Percentiles rank a stretch among this genome's conserved stretches.
phyloP scores from a whole-genome alignment of 495 filamentous ascomycete genomes.

The Aspergillus coremiiformis region DNA sequence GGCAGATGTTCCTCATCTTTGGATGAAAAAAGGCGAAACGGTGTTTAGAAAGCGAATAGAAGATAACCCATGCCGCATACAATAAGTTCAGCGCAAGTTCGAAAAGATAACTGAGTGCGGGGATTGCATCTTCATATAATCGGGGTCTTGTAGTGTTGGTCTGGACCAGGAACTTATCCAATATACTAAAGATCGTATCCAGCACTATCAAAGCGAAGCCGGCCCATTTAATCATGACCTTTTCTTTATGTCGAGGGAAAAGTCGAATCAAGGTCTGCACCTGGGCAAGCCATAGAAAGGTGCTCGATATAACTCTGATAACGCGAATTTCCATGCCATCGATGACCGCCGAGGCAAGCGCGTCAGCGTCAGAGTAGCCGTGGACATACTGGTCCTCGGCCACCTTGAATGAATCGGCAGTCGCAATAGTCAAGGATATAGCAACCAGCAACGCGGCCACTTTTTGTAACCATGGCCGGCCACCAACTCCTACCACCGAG shows the following conservation, averaged over 20 bases:
- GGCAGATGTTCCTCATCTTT: slow-evolving; percentile 83
- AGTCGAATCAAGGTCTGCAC: slow-evolving; percentile 92
- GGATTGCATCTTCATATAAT: slow-evolving; percentile 78
- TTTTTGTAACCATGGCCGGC: slow-evolving; percentile 93
- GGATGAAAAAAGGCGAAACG: slow-evolving; percentile 89
- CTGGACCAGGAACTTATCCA: slow-evolving; percentile 74
- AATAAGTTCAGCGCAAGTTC: slow-evolving; percentile 80
- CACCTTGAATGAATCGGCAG: slow-evolving; percentile 77
- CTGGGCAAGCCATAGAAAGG: slow-evolving; percentile 95
- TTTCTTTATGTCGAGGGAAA: slow-evolving; percentile 94
- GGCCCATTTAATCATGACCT: slow-evolving; percentile 97
- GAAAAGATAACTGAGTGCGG: slow-evolving; percentile 89
- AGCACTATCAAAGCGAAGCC: slow-evolving; percentile 88
- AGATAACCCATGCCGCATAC: slow-evolving; percentile 93
- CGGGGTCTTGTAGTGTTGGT: slow-evolving; percentile 55
- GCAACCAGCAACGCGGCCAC: slow-evolving; percentile 85
- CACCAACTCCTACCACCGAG: slow-evolving; percentile 78
- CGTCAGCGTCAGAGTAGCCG: slow-evolving; percentile 65
- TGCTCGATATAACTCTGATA: slow-evolving; percentile 84
- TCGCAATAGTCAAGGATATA: slow-evolving; percentile 86
- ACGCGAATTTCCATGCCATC: slow-evolving; percentile 77
- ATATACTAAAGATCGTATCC: slow-evolving; percentile 78
- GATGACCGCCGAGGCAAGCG: slow-evolving; percentile 65
- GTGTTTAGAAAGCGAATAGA: slow-evolving; percentile 88
- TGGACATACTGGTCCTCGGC: slow-evolving; percentile 69